Percentiles rank a stretch among this genome's conserved stretches.
These are phyloP conservation scores for Buxus sempervirens DNA, from an alignment of 164 flowering plant species.

Conservation along the genomic window DNA sequence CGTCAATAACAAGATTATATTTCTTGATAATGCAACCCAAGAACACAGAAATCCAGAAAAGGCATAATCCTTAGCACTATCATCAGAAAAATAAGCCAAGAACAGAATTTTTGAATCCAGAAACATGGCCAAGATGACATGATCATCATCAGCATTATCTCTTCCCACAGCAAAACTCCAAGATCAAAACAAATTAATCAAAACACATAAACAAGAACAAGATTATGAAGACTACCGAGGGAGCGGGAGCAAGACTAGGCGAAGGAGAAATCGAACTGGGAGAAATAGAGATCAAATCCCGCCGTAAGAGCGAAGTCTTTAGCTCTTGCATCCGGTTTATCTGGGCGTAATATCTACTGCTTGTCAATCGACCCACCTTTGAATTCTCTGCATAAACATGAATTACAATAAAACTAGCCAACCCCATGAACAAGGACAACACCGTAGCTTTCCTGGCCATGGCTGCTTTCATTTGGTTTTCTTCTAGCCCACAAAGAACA, in stretches of 20 bases:
- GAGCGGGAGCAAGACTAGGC: conserved; percentile 5
- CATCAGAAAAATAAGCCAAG: neutral
- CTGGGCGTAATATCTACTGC: conserved; percentile 12
- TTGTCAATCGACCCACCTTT: conserved; percentile 4
- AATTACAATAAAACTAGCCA: conserved; percentile 14
- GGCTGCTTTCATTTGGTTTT: conserved; percentile 2
- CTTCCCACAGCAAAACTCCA: neutral
- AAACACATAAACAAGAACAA: neutral
- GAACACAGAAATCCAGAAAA: too few species aligned
- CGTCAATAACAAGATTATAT: neutral
- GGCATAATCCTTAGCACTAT: too few species aligned
- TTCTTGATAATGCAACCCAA: neutral
- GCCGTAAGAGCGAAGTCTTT: conserved; percentile 25
- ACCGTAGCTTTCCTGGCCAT: conserved; percentile 13
- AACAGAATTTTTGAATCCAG: neutral
- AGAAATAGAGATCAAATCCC: conserved; percentile 13
- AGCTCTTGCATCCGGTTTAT: conserved; percentile 27
- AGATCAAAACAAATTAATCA: neutral
- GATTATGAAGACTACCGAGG: conserved; percentile 15
- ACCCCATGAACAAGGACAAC: conserved; percentile 2
- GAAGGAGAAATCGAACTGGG: conserved; percentile 10
- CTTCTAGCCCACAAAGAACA: neutral
- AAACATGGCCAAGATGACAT: too few species aligned
- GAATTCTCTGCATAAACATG: conserved; percentile 22
- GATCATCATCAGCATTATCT: neutral